These are phyloP conservation scores for Dothistroma septosporum DNA, from an alignment of 2,329 filamentous ascomycete genomes.

Conservation along the genomic window DNA sequence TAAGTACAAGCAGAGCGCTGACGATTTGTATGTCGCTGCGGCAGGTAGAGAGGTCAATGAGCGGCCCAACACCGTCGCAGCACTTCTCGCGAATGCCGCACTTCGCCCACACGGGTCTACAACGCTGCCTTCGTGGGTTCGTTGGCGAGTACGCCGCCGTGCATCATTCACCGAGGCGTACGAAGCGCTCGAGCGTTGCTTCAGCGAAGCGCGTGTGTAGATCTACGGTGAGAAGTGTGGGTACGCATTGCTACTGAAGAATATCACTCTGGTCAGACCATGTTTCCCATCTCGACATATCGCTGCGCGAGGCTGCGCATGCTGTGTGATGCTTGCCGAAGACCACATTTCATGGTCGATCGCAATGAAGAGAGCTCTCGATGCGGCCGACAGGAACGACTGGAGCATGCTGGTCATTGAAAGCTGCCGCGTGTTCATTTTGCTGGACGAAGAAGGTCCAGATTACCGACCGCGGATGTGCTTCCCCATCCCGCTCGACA, in stretches of 20 bases:
- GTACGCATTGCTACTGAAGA: neutral
- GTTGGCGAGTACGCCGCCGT: neutral
- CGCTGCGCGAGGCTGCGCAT: neutral
- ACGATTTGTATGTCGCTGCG: neutral
- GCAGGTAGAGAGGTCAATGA: neutral
- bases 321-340: neutral
- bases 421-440: neutral
- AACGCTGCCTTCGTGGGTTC: neutral
- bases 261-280: neutral
- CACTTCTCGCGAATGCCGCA: neutral
- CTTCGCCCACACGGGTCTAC: neutral
- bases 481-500: neutral
- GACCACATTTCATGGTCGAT: neutral
- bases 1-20: neutral
- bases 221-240: neutral
- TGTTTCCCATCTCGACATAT: neutral
- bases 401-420: neutral
- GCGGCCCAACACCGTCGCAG: neutral
- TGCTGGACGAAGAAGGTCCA: neutral
- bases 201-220: neutral
- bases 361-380: neutral
- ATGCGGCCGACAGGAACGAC: neutral
- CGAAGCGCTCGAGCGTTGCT: neutral
- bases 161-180: neutral
- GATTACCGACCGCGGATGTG: neutral